phyloP scores from a whole-genome alignment of 1,284 basidiomycete species.

The Trichosporon sp. region DNA sequence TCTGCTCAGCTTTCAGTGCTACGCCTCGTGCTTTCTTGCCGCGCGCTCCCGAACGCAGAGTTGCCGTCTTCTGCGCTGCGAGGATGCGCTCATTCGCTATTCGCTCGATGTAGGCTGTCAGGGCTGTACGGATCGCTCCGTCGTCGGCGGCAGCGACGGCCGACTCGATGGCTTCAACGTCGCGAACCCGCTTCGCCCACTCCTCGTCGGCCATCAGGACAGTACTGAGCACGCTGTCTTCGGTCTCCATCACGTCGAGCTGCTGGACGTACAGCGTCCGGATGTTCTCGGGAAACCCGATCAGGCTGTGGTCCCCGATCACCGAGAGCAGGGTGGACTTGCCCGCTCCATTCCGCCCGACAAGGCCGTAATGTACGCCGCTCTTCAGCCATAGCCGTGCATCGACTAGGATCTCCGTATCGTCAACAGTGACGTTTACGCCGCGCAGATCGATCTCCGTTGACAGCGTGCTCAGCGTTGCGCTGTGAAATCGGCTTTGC shows the following conservation, averaged over 20 bases:
- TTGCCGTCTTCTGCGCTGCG: slow-evolving; percentile 17
- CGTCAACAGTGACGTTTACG: slow-evolving; percentile 53
- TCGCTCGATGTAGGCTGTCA: slow-evolving; percentile 6
- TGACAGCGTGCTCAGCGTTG: slow-evolving; percentile 46
- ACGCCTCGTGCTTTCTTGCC: slow-evolving; percentile 20
- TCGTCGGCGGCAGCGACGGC: not conserved
- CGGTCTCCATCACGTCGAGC: slow-evolving; percentile 86
- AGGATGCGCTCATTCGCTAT: slow-evolving; percentile 10
- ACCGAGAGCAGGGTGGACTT: slow-evolving; percentile 49
- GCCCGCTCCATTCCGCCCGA: slow-evolving; percentile 57
- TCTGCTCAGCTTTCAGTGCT: slow-evolving; percentile 17
- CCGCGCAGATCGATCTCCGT: slow-evolving; percentile 53
- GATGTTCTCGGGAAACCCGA: slow-evolving; percentile 70
- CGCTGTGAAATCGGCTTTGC: slow-evolving; percentile 53
- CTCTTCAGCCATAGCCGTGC: slow-evolving; percentile 55
- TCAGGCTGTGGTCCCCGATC: slow-evolving; percentile 80
- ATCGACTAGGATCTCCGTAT: slow-evolving; percentile 54
- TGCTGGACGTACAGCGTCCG: slow-evolving; percentile 72
- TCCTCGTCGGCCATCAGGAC: slow-evolving; percentile 7
- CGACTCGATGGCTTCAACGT: slow-evolving; percentile 7
- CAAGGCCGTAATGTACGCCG: slow-evolving; percentile 54
- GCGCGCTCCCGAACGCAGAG: slow-evolving; percentile 14
- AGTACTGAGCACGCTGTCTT: slow-evolving; percentile 9
- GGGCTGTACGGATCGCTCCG: not conserved
- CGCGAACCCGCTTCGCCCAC: slow-evolving; percentile 8